phyloP scores from a whole-genome alignment of 2,329 filamentous ascomycete genomes.

The Trichoderma atroviride region DNA sequence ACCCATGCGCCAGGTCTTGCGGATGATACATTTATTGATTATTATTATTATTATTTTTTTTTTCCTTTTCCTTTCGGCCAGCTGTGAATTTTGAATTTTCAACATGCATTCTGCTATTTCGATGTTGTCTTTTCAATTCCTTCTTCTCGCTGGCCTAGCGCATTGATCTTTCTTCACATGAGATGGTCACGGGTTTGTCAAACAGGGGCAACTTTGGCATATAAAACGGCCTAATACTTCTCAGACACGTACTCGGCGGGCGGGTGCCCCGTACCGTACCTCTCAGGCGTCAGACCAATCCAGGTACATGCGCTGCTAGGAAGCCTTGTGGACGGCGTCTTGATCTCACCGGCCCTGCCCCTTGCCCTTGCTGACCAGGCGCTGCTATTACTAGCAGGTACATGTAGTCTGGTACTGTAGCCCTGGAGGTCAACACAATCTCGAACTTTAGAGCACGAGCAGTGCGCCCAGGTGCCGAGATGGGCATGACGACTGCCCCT shows the following conservation, averaged over 20 bases:
- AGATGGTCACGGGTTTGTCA: not conserved
- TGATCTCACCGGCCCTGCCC: slow-evolving; percentile 4
- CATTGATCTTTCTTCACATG: not conserved
- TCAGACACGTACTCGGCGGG: not conserved
- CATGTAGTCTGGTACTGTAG: not conserved
- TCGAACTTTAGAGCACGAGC: not conserved
- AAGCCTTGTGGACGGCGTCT: not conserved
- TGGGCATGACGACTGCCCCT: slow-evolving; percentile 9
- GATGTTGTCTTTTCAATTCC: no score
- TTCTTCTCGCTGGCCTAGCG: not conserved
- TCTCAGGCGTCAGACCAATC: not conserved
- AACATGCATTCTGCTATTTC: no score
- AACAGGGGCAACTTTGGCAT: not conserved
- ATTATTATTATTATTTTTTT: not conserved
- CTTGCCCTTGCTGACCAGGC: not conserved
- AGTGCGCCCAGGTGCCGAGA: slow-evolving; percentile 10
- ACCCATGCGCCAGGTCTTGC: no score
- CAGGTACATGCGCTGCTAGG: not conserved
- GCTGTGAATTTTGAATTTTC: no score
- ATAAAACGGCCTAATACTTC: not conserved
- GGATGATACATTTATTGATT: no score
- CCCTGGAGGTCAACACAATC: not conserved
- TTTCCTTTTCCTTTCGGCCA: no score
- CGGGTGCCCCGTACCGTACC: not conserved
- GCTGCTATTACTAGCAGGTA: not conserved